A percentile compares a stretch with the other conserved stretches of the same genome.
Conservation (phyloP, 2,329 filamentous ascomycete species). For the Ambrosiella beaveri region DNA sequence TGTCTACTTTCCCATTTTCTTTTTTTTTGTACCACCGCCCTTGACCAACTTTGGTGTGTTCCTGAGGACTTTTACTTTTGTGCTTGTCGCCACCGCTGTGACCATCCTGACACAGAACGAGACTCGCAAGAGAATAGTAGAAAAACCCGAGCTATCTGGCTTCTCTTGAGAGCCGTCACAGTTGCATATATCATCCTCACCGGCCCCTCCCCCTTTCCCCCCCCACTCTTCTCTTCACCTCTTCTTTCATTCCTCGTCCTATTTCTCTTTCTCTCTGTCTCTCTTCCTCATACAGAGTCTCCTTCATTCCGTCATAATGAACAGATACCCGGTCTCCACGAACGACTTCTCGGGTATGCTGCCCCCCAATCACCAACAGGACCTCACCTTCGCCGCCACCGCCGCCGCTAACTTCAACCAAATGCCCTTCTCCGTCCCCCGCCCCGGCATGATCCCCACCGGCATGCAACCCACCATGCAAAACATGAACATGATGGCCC, state of each 20-base stretch:
- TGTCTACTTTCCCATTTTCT: neutral
- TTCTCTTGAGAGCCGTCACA: neutral
- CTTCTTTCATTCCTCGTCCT: neutral
- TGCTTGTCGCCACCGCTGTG: neutral
- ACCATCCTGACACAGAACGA: neutral
- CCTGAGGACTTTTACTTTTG: neutral
- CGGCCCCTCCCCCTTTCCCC: neutral
- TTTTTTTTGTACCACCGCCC: neutral
- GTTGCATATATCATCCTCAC: constrained; percentile 6
- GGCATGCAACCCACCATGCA: neutral
- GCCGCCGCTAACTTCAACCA: neutral
- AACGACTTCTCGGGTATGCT: neutral
- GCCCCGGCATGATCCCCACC: neutral
- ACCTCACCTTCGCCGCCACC: neutral
- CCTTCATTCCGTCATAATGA: constrained; percentile 1
- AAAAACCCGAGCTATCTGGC: neutral
- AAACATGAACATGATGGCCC: constrained; percentile 1
- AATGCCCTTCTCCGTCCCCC: neutral
- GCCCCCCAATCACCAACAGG: neutral
- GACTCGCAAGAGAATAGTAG: neutral
- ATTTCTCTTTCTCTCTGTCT: neutral
- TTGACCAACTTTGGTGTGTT: neutral
- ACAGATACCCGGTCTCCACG: neutral
- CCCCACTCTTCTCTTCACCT: no score
- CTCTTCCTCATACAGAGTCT: neutral